These are phyloP conservation scores for Cucurbita maxima DNA, from an alignment of 306 rosid genomes.

Conservation along the genomic window DNA sequence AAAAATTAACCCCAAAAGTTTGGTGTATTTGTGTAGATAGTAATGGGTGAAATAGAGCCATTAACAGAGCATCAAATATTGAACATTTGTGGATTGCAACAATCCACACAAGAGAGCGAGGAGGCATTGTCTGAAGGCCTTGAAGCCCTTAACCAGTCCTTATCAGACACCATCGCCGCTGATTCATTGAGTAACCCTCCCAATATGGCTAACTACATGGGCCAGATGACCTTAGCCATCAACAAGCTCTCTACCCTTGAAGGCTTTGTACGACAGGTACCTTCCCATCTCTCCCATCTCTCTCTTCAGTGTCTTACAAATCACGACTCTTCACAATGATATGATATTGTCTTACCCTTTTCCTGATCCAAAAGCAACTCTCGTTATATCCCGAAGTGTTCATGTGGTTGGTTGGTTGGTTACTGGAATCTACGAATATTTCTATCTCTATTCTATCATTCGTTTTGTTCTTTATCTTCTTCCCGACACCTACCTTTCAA, in stretches of 20 bases:
- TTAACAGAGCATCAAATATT: conserved; percentile 82
- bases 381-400: neutral
- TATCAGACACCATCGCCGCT: conserved; percentile 56
- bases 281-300: neutral
- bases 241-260: conserved; percentile 78
- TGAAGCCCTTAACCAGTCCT: conserved; percentile 63
- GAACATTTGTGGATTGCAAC: conserved; percentile 75
- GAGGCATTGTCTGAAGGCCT: conserved; percentile 84
- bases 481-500: neutral
- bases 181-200: conserved; percentile 65
- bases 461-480: neutral
- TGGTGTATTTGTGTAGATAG: conserved; percentile 17
- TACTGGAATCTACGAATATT: neutral
- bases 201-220: conserved; percentile 87
- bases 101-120: conserved; percentile 71
- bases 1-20: neutral
- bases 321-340: no score
- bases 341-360: neutral
- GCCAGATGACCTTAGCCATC: conserved; percentile 88
- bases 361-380: neutral
- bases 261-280: conserved; percentile 86
- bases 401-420: conserved; percentile 7
- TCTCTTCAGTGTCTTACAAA: neutral
- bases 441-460: neutral
- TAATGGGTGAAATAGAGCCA: conserved; percentile 67